phyloP scores from a whole-genome alignment of 257 asterid genomes.

The Buddleja alternifolia region DNA sequence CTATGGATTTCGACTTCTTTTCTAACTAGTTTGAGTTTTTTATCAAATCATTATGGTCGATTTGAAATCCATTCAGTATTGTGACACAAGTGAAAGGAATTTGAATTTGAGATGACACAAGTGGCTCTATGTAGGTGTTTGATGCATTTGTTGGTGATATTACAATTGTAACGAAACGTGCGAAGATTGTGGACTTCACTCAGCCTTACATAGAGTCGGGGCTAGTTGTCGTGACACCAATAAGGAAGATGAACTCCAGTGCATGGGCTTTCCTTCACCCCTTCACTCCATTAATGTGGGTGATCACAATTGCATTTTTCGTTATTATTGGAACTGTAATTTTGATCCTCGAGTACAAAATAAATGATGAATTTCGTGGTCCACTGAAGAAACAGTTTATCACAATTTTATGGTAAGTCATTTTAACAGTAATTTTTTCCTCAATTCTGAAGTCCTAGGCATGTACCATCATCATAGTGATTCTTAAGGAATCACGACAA shows the following conservation, averaged over 20 bases:
- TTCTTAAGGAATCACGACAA: no score
- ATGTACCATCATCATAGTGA: no score
- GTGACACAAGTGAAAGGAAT: no score
- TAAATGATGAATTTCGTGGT: conserved; percentile 54
- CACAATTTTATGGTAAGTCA: conserved; percentile 48
- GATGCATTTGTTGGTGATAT: conserved; percentile 47
- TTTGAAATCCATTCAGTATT: no score
- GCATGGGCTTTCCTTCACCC: conserved; percentile 51
- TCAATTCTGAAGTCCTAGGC: no score
- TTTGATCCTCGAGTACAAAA: conserved; percentile 51
- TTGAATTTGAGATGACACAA: no score
- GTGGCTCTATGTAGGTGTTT: conserved; percentile 19
- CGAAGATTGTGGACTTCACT: conserved; percentile 39
- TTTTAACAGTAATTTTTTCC: no score
- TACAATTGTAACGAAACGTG: conserved; percentile 31
- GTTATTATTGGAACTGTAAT: conserved; percentile 40
- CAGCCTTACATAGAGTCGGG: conserved; percentile 43
- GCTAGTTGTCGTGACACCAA: conserved; percentile 48
- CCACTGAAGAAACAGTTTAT: conserved; percentile 45
- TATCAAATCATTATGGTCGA: no score
- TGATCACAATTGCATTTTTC: conserved; percentile 35
- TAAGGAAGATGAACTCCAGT: conserved; percentile 29
- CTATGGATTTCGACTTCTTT: no score
- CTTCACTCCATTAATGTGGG: conserved; percentile 46
- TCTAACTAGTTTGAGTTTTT: no score